Evolutionary conservation across 2,329 filamentous ascomycete species (phyloP), one percentile per base, ranked within the genome.

Genomic region (Fusarium sp.): DNA sequence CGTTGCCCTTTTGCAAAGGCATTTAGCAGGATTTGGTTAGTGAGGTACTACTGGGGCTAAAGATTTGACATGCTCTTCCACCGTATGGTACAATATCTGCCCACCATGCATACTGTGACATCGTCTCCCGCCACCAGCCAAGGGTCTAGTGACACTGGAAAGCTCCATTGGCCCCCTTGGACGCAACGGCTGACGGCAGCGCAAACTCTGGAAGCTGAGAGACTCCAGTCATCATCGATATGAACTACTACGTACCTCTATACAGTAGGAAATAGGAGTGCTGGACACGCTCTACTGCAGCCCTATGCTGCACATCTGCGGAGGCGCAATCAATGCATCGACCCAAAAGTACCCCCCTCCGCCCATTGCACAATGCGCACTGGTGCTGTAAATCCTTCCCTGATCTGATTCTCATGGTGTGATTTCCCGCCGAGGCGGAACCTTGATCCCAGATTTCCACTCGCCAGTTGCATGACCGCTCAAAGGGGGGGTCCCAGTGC

Each of bases 381-480:
- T 25, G n/a, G 23, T 57, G 31, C 23, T 63, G 59, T 49, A 45
- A 53, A 63, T 63, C 59, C 43, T 54, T 60, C n/a, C 59, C 51
- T 11, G 17, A 50, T 45, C 54, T 33, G 49, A 35, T 51, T 59
- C 51, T 39, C n/a, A 46, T 63, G 60, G 47, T 43, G 57, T 31
- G 49, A 63, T 46, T 43, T 15, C 37, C 44, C 27, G 36, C 38
- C 35, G 23, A 29, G 25, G n/a, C 9, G 36, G 47, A 33, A 23
- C 33, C 35, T 44, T 41, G 32, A 8, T 41, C 47, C 43, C 39
- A 49, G 45, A 21, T 57, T 43, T 35, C 29, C 45, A 36, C 57
- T 36, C 31, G 19, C 13, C 19, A 6, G 41, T 43, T 21, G n/a
- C 29, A 25, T 25, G 19, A 44, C n/a, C 32, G 17, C 25, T n/a